Evolutionary conservation across 495 filamentous ascomycete species (phyloP).

Genomic region (Penicillium goetzii): DNA sequence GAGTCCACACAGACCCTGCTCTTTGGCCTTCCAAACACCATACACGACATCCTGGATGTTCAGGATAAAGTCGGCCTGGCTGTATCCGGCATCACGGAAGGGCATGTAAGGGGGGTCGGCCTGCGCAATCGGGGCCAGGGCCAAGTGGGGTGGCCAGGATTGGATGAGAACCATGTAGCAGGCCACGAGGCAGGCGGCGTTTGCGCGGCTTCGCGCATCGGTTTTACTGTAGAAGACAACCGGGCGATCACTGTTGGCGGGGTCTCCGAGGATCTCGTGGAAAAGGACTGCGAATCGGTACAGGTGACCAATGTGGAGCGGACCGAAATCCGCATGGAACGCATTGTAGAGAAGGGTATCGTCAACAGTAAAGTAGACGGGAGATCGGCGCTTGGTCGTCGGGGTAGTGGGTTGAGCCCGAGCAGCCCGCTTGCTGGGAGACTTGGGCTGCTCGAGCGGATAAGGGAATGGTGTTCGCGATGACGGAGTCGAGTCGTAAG

Average conservation of each 20-base stretch:
- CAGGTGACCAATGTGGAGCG: slow-evolving; percentile 93
- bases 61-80: slow-evolving; percentile 93
- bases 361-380: slow-evolving; percentile 95
- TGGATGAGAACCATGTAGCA: slow-evolving; percentile 99
- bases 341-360: slow-evolving; percentile 93
- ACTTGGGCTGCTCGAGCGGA: slow-evolving; percentile 59
- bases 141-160: slow-evolving; percentile 95
- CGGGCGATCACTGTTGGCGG: slow-evolving; percentile 76
- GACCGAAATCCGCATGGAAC: slow-evolving; percentile 98
- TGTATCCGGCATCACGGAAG: slow-evolving; percentile 97
- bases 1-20: slow-evolving; percentile 83
- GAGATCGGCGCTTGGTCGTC: slow-evolving; percentile 58
- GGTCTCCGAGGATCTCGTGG: slow-evolving; percentile 90
- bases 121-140: slow-evolving; percentile 94
- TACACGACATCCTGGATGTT: slow-evolving; percentile 98
- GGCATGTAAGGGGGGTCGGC: slow-evolving; percentile 97
- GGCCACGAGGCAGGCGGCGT: slow-evolving; percentile 93
- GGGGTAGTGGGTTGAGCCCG: slow-evolving; percentile 61
- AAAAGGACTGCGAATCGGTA: slow-evolving; percentile 95
- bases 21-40: slow-evolving; percentile 98
- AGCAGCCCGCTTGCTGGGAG: slow-evolving; percentile 77
- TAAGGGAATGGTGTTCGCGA: slow-evolving; percentile 87
- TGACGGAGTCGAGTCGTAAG: slow-evolving; percentile 81
- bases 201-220: slow-evolving; percentile 91
- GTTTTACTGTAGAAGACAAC: slow-evolving; percentile 95